Base-by-base conservation (phyloP, 805 yeast genomes). In the Kuraishia floccosa region DNA sequence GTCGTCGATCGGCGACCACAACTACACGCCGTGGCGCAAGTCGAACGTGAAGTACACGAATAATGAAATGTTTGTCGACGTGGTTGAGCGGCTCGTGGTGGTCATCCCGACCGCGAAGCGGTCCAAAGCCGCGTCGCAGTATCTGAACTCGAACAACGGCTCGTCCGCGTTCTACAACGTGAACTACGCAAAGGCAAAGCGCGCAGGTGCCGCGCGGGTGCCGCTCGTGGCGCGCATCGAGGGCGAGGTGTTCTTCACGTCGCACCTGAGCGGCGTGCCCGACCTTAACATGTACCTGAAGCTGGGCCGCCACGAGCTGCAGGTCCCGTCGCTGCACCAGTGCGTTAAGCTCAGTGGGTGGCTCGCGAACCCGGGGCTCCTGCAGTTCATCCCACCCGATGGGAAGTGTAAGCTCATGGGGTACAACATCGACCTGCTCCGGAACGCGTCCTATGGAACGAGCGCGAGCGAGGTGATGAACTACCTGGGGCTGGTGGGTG, bases 331-430 rank as follows among this genome's bases (percentile, higher is more conserved):
- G 4, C 72, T 84, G 39, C 96, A 89, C 49, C 67, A 64, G 28
- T 77, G 89, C 49, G 70, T 87, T 1, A 64, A 75, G 28, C 40
- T 65, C 1, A 64, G 60, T 8, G 53, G 54, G 13, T 80, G 85
- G 84, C 32, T 44, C 1, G 37, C 44, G 22, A 44, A 44, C 4
- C 66, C 68, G 1, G 75, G 73, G 1, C 39, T 54, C 0, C 47
- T 86, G 20, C 60, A 73, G 12, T 84, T 89, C 44, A 65, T 81
- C 13, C 98, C 97, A 4, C 94, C 97, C 0, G 96, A 89, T 52
- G 96, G 93, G 5, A 65, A 59, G 35, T 71, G 73, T 25, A 59
- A 64, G 3, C 47, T 87, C 15, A 68, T 77, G 65, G 52, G 68
- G 7, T 87, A 87, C 51, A 60, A 67, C 5, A 50, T 81, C 19